phyloP scores from a whole-genome alignment of 2,329 filamentous ascomycete species.

The Fusarium nematophilum region DNA sequence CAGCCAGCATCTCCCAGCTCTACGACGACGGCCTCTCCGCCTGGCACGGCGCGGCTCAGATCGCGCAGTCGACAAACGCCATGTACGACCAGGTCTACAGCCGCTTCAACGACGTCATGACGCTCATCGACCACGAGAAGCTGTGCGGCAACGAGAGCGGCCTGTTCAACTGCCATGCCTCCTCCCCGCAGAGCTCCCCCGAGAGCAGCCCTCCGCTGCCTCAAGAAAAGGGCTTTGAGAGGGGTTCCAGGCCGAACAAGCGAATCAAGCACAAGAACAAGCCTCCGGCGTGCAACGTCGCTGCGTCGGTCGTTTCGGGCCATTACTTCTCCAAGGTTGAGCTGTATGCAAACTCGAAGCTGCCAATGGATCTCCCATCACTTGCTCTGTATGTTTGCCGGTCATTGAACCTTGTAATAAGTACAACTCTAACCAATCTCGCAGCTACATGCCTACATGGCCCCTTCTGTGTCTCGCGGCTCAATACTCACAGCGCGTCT shows the following conservation, averaged over 20 bases:
- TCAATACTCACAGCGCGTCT: conserved; percentile 80
- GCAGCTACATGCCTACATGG: conserved; percentile 78
- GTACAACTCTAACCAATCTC: background rate
- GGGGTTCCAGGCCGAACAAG: conserved; percentile 24
- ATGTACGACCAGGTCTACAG: conserved; percentile 70
- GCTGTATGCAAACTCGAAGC: conserved; percentile 79
- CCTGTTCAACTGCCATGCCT: conserved; percentile 57
- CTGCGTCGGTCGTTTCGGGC: conserved; percentile 51
- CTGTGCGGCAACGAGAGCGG: conserved; percentile 65
- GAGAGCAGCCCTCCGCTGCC: conserved; percentile 1
- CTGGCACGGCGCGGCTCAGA: conserved; percentile 55
- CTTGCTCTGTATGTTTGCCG: conserved; percentile 70
- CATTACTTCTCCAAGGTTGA: conserved; percentile 82
- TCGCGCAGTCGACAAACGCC: conserved; percentile 58
- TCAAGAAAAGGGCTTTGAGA: conserved; percentile 17
- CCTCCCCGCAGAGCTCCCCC: conserved; percentile 4
- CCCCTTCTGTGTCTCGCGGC: conserved; percentile 83
- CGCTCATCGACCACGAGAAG: conserved; percentile 74
- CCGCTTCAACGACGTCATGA: conserved; percentile 76
- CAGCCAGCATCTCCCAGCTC: conserved; percentile 43
- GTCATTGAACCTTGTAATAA: background rate
- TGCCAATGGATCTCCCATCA: conserved; percentile 74
- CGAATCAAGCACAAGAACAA: conserved; percentile 31
- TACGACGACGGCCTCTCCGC: conserved; percentile 57
- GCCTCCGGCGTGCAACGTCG: conserved; percentile 18